phyloP scores from a whole-genome alignment of 208 protist genomes.

The Paratrypanosoma confusum region DNA sequence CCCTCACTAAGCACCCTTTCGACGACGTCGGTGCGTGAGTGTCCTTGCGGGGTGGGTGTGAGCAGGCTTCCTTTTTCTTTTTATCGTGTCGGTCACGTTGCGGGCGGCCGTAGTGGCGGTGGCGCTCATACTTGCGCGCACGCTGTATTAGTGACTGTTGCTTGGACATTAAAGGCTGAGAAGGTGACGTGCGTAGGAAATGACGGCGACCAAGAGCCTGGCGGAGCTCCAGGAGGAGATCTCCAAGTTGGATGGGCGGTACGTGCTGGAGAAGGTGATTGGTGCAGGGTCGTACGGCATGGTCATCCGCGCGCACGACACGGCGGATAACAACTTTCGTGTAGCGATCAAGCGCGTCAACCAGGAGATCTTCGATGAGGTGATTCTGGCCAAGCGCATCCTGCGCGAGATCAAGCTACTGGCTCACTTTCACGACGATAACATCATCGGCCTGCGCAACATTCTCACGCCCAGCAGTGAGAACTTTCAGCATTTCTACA shows the following conservation, averaged over 20 bases:
- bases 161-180: too few species aligned
- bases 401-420: slow-evolving; percentile 93
- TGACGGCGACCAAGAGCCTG: slow-evolving; percentile 12
- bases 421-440: slow-evolving; percentile 82
- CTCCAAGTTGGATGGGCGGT: slow-evolving; percentile 63
- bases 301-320: slow-evolving; percentile 77
- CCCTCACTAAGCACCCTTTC: too few species aligned
- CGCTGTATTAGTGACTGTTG: too few species aligned
- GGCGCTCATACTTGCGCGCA: too few species aligned
- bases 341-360: slow-evolving; percentile 93
- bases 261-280: slow-evolving; percentile 83
- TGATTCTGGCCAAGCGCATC: slow-evolving; percentile 87
- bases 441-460: slow-evolving; percentile 83
- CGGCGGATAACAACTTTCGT: slow-evolving; percentile 41
- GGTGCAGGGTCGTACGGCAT: slow-evolving; percentile 86
- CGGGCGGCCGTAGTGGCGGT: too few species aligned
- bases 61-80: too few species aligned
- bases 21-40: too few species aligned
- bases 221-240: slow-evolving; percentile 76
- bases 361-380: slow-evolving; percentile 91
- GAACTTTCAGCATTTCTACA: slow-evolving; percentile 86
- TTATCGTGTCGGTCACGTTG: too few species aligned
- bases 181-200: too few species aligned
- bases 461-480: slow-evolving; percentile 68
- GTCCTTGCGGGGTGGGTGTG: too few species aligned